These are phyloP conservation scores for Chalciporus sp. DNA, from an alignment of 1,284 basidiomycete species.

Conservation along the genomic window DNA sequence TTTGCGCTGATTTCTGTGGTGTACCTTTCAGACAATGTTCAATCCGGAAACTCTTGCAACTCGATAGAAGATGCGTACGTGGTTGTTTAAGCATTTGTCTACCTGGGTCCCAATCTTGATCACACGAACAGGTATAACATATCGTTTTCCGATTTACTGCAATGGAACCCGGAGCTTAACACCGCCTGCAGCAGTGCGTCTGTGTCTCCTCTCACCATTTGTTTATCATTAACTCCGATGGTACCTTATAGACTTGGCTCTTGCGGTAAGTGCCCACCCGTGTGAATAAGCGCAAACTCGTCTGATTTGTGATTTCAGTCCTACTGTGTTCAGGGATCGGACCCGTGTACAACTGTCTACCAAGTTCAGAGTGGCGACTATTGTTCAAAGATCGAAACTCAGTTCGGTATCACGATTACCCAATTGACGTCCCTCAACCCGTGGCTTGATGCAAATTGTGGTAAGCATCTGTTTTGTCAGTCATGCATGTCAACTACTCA, in stretches of 20 bases:
- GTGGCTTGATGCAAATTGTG: conserved; percentile 1
- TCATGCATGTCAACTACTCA: not conserved
- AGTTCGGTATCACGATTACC: too few relatives aligned
- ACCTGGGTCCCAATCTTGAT: not conserved
- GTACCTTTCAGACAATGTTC: not conserved
- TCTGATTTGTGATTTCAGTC: too few relatives aligned
- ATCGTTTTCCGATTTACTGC: not conserved
- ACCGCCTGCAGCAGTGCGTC: not conserved
- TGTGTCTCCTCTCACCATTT: not conserved
- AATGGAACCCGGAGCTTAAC: conserved; percentile 1
- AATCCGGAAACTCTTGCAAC: not conserved
- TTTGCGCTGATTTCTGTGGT: not conserved
- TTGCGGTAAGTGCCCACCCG: not conserved
- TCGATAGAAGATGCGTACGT: not conserved
- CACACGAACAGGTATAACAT: not conserved
- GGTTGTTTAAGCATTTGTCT: not conserved
- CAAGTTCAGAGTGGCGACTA: too few relatives aligned
- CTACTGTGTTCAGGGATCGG: too few relatives aligned
- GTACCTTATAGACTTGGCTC: not conserved
- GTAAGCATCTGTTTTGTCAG: not conserved
- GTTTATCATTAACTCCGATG: not conserved
- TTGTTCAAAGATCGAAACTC: too few relatives aligned
- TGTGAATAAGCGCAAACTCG: not conserved
- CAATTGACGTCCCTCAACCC: not conserved
- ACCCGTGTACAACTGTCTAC: not conserved